Percentiles rank a stretch among this genome's conserved stretches.
phyloP scores from a whole-genome alignment of 192 early-diverging fungal species.

The Backusella tarrabulga region DNA sequence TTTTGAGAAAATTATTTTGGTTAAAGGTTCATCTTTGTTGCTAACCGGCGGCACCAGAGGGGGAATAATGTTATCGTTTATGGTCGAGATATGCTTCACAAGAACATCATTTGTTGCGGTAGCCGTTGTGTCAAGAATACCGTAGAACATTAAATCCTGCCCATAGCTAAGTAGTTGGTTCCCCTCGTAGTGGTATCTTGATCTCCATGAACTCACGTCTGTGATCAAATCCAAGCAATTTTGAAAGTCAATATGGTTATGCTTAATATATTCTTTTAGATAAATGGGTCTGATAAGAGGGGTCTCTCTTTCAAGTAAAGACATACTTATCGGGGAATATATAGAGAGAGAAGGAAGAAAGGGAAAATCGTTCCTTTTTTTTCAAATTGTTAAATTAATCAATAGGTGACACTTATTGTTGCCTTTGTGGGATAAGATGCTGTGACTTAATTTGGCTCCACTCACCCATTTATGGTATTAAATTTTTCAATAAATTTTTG shows the following conservation, averaged over 20 bases:
- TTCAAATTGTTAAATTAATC: not conserved
- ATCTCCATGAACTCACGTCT: not conserved
- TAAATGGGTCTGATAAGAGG: not conserved
- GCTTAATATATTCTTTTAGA: not conserved
- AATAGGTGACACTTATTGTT: not conserved
- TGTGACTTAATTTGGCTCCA: not conserved
- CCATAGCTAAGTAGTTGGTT: not conserved
- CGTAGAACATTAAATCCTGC: not conserved
- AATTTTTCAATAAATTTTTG: not conserved
- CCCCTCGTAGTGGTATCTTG: not conserved
- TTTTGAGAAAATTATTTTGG: not conserved
- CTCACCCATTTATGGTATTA: not conserved
- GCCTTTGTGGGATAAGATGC: not conserved
- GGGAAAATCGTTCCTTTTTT: not conserved
- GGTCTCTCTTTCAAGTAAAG: not conserved
- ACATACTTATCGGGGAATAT: not conserved
- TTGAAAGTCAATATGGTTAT: not conserved
- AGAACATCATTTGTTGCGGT: not conserved
- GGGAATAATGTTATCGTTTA: not conserved
- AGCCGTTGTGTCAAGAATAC: not conserved
- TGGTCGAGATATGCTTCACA: not conserved
- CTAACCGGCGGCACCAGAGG: not conserved
- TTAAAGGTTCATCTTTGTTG: not conserved
- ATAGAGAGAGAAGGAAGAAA: not conserved
- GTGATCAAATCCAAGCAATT: not conserved